Evolutionary conservation across 139 green algal genomes (phyloP).

Genomic region (Chlorella sp.): DNA sequence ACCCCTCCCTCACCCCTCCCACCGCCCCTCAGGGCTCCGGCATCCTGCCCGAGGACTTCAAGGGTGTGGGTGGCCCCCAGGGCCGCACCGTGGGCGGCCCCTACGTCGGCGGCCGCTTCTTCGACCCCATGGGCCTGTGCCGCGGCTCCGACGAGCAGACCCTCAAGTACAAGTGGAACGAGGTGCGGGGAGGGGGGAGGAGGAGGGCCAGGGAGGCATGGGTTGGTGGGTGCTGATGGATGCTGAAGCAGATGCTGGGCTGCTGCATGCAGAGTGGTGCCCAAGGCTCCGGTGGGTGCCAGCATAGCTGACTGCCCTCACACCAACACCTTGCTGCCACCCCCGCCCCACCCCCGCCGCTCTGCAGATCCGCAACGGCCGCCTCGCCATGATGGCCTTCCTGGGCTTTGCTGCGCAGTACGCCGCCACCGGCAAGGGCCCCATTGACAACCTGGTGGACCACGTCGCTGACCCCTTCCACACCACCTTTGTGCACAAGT

Average conservation of each 20-base stretch:
- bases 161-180: too few species aligned
- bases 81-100: slow-evolving; percentile 57
- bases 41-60: slow-evolving; percentile 73
- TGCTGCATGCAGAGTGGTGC: too few species aligned
- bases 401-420: slow-evolving; percentile 84
- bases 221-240: too few species aligned
- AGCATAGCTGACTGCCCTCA: too few species aligned
- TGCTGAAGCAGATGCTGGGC: too few species aligned
- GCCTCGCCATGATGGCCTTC: slow-evolving; percentile 80
- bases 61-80: slow-evolving; percentile 59
- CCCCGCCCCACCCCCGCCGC: too few species aligned
- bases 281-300: too few species aligned
- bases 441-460: slow-evolving; percentile 48
- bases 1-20: background rate
- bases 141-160: slow-evolving; percentile 19
- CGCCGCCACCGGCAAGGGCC: slow-evolving; percentile 79
- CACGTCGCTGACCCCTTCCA: slow-evolving; percentile 54
- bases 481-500: slow-evolving; percentile 51
- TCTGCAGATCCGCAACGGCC: slow-evolving; percentile 93
- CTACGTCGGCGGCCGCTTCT: slow-evolving; percentile 85
- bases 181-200: too few species aligned
- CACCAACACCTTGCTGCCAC: too few species aligned
- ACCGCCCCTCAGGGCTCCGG: background rate
- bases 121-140: slow-evolving; percentile 85
- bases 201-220: too few species aligned